A percentile compares a stretch with the other conserved stretches of the same genome.
Evolutionary conservation across 2,329 filamentous ascomycete genomes (phyloP).

Genomic region (Arthroderma sp.): DNA sequence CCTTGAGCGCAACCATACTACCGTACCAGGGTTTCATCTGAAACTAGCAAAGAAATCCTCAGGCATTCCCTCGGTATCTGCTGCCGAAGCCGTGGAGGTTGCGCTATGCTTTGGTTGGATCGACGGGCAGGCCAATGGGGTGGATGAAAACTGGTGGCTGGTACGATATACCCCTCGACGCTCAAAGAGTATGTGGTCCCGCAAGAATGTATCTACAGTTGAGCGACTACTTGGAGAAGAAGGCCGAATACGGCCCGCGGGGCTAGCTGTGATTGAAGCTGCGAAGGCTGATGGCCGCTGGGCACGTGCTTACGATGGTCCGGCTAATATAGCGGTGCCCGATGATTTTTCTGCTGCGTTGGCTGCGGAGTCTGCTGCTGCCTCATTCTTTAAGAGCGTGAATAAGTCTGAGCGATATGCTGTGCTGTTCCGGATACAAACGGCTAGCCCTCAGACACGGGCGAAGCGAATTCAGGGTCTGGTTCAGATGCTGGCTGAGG

Average conservation of each 20-base stretch:
- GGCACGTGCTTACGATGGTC: conserved; percentile 43
- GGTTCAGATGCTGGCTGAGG: too few species aligned
- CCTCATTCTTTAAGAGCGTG: conserved; percentile 31
- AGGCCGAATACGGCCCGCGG: conserved; percentile 35
- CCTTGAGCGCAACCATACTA: too few species aligned
- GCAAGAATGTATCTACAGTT: conserved; percentile 45
- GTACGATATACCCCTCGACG: conserved; percentile 48
- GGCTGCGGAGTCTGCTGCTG: conserved; percentile 22
- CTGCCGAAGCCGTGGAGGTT: too few species aligned
- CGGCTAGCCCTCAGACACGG: too few species aligned
- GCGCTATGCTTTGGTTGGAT: too few species aligned
- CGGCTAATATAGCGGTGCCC: conserved; percentile 29
- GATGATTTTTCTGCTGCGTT: conserved; percentile 38
- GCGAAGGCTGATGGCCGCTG: conserved; percentile 47
- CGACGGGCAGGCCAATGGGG: too few species aligned
- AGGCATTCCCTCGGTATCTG: too few species aligned
- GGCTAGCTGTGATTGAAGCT: conserved; percentile 39
- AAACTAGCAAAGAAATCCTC: too few species aligned
- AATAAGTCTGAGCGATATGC: conserved; percentile 34
- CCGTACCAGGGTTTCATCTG: too few species aligned
- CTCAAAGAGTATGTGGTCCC: conserved; percentile 44
- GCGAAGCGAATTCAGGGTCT: too few species aligned
- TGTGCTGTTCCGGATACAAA: too few species aligned
- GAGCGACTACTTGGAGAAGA: conserved; percentile 32
- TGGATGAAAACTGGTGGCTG: conserved; percentile 30